These are phyloP conservation scores for Circinella minor DNA, from an alignment of 371 early-diverging fungal species.

Conservation along the genomic window DNA sequence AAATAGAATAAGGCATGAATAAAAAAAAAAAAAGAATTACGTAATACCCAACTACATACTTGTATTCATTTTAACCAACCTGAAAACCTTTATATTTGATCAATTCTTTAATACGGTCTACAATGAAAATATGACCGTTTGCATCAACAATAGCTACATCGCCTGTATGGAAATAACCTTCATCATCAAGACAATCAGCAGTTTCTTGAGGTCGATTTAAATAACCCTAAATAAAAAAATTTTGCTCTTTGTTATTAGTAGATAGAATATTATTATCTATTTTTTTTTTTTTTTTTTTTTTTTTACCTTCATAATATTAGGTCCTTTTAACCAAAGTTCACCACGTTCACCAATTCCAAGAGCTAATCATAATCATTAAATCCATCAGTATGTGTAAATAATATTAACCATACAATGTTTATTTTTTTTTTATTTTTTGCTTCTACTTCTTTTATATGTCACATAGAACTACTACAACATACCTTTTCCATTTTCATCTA, in stretches of 20 bases:
- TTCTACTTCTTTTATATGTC: constrained; percentile 1
- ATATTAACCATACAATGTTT: too few species aligned
- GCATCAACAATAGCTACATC: constrained; percentile 75
- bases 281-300: background rate
- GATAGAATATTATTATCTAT: too few species aligned
- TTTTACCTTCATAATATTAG: constrained; percentile 74
- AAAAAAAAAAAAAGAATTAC: too few species aligned
- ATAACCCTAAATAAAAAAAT: constrained; percentile 57
- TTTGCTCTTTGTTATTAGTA: background rate
- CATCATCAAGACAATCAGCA: constrained; percentile 55
- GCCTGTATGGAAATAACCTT: constrained; percentile 83
- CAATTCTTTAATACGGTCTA: constrained; percentile 78
- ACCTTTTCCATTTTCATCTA: constrained; percentile 64
- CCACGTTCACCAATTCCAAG: constrained; percentile 45
- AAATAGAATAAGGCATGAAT: background rate
- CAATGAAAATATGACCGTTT: constrained; percentile 63
- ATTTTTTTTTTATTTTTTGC: too few species aligned
- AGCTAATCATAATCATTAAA: constrained; percentile 13
- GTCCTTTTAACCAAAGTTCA: constrained; percentile 80
- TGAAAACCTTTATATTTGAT: constrained; percentile 82
- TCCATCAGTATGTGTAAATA: too few species aligned
- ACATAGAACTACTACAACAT: background rate
- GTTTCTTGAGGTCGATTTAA: constrained; percentile 75
- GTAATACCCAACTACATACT: too few species aligned
- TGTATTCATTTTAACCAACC: constrained; percentile 11